Evolutionary conservation across 31 red algal genomes (phyloP), one percentile per base, ranked within the genome.

Genomic region (Odonthalia washingtoniensis): DNA sequence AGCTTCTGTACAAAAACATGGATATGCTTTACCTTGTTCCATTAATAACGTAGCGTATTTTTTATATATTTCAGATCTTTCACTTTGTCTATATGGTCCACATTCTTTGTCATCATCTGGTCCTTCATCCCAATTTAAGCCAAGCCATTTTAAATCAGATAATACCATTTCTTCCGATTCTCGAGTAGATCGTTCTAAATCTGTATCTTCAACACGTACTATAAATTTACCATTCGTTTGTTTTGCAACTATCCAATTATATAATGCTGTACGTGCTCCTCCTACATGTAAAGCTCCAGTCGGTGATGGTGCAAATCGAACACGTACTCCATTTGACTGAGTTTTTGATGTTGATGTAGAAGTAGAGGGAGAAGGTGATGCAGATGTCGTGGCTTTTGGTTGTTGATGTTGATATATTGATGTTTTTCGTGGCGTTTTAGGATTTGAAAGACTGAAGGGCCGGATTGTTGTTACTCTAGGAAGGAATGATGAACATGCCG

Each of bases 141-240:
- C 97, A 17, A 97, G 84, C 97, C 97, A 99, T 24, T 67, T 74
- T 32, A 99, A 78, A 82, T 96, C 97, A 3, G 28, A 16, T 1
- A 99, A 88, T 30, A 99, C 89, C 77, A 80, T 90, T 1, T 92
- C 62, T 43, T 99, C 97, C 0, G 89, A 93, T 49, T 88, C 94
- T n/a, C 74, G 82, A 4, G 91, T 96, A 4, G 95, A 98, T 35
- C 95, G 88, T 32, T 84, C 90, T 9, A 83, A 24, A 80, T 99
- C 97, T 21, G 97, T 99, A 81, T 99, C 97, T 75, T 99, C 97
- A n/a, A 99, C 91, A 32, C 97, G 91, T 21, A 99, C 6, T n/a
- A 99, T 70, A 79, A 99, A 96, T 35, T 79, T 18, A n/a, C 94
- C 97, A 41, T 91, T 86, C 14, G 66, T 62, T 46, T 96, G 79